Base-by-base conservation (phyloP, 257 asterid genomes). In the Nicotiana sylvestris region DNA sequence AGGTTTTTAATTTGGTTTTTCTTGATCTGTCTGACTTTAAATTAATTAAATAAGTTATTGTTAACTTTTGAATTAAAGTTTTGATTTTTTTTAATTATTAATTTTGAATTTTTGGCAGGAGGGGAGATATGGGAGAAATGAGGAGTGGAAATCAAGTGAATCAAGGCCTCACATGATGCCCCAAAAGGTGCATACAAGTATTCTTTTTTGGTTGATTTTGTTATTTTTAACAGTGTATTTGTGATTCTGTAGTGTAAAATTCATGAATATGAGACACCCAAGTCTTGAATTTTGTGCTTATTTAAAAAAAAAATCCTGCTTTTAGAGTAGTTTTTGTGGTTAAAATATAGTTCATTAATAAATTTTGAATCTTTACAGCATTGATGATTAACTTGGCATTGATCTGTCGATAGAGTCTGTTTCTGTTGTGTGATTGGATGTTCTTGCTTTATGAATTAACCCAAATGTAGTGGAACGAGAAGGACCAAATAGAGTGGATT, bases 41-140 rank as follows among this genome's bases (percentile, higher is more conserved):
- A 30, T 37, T 29, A 32, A 57, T 17, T 15, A 46, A 9, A 57
- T 60, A 39, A 16, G 13, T 37, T 32, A 16, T 18, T 11, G 51
- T 70, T 78, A n/a, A 62, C 56, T 70, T 57, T 66, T 30, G 11
- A 61, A 55, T 81, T 12, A 5, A 77, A 32, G 29, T 82, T 35
- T 58, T 32, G 43, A 30, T 18, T 57, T 18, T 55, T 16, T 33
- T 25, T 62, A 17, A 39, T 32, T 55, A n/a, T 81, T 7, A 39
- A 51, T 86, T 62, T 84, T 67, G 3, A 39, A 12, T 25, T 6
- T 49, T 49, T 70, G 74, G 89, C 86, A 89, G 93, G 88, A 88
- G 7, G 84, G 82, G 85, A 85, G 84, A 46, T 66, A 85, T 84
- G 86, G 85, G 60, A 84, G 88, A 78, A 83, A 84, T 72, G 89